A percentile compares a stretch with the other conserved stretches of the same genome.
phyloP scores from a whole-genome alignment of 805 yeast species.

The Yarrowia yakushimensis region DNA sequence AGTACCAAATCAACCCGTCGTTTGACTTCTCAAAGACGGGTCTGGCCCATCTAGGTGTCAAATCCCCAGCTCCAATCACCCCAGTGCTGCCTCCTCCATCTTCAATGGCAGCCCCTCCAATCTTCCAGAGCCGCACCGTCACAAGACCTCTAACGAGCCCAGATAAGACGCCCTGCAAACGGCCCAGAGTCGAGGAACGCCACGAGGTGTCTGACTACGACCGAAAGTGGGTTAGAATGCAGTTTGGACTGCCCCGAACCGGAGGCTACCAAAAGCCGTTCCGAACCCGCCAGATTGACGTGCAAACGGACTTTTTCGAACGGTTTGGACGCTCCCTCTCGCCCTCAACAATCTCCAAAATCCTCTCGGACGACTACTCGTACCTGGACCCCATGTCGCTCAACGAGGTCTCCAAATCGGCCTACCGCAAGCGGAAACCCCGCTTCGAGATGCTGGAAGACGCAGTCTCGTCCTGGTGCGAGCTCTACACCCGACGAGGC shows the following conservation, averaged over 20 bases:
- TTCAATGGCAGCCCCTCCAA: conserved; percentile 3
- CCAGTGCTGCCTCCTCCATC: conserved; percentile 9
- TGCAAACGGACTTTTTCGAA: not conserved
- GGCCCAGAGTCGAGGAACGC: not conserved
- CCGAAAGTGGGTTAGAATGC: conserved; percentile 8
- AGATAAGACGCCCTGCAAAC: conserved; percentile 1
- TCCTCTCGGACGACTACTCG: conserved; percentile 13
- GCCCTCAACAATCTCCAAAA: not conserved
- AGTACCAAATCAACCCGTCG: conserved; percentile 16
- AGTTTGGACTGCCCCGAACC: conserved; percentile 6
- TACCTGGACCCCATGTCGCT: conserved; percentile 2
- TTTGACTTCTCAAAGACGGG: conserved; percentile 5
- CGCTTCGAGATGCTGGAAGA: conserved; percentile 7
- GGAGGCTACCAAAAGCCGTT: conserved; percentile 13
- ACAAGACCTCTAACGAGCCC: not conserved
- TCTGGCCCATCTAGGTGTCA: conserved; percentile 5
- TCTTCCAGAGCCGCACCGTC: not conserved
- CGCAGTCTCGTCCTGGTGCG: conserved; percentile 4
- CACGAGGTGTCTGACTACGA: conserved; percentile 12
- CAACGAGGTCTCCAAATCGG: not conserved
- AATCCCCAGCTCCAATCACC: not conserved
- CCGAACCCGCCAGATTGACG: not conserved
- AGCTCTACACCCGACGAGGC: conserved; percentile 12
- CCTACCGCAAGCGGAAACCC: not conserved
- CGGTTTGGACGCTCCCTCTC: not conserved